Percentiles rank a stretch among this genome's conserved stretches.
phyloP scores from a whole-genome alignment of 2,329 filamentous ascomycete genomes.

The Chrysosphaeria jannelii region DNA sequence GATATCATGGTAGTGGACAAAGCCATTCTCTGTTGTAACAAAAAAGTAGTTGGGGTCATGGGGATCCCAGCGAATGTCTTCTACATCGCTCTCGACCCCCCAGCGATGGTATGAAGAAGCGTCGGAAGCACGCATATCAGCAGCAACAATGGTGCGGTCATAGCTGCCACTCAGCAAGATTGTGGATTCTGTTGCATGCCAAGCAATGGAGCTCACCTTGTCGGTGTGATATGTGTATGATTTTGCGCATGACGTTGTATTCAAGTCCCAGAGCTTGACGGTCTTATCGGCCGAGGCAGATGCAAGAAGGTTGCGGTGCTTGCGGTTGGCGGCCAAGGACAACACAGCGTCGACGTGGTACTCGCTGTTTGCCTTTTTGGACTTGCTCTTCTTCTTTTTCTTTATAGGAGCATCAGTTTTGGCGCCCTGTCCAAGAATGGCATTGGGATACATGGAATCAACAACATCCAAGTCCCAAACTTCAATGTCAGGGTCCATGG shows the following conservation, averaged over 20 bases:
- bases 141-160: constrained; percentile 77
- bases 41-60: constrained; percentile 87
- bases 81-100: constrained; percentile 88
- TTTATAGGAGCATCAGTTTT: constrained; percentile 12
- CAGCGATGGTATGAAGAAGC: constrained; percentile 45
- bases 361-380: constrained; percentile 60
- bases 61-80: constrained; percentile 75
- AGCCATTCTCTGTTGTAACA: constrained; percentile 72
- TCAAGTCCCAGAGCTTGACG: constrained; percentile 90
- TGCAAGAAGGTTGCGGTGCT: constrained; percentile 79
- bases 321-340: constrained; percentile 68
- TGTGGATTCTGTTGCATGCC: constrained; percentile 70
- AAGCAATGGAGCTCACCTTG: constrained; percentile 88
- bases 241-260: constrained; percentile 75
- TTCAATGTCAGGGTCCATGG: constrained; percentile 96
- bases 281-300: constrained; percentile 92
- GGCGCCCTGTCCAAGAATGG: constrained; percentile 54
- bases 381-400: constrained; percentile 80
- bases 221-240: constrained; percentile 90
- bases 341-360: constrained; percentile 90
- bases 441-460: constrained; percentile 94
- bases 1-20: constrained; percentile 76
- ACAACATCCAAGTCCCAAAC: constrained; percentile 92
- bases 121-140: constrained; percentile 82
- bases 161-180: constrained; percentile 81